phyloP scores from a whole-genome alignment of 768 basidiomycete species.

The Melanogaster broomeanus region DNA sequence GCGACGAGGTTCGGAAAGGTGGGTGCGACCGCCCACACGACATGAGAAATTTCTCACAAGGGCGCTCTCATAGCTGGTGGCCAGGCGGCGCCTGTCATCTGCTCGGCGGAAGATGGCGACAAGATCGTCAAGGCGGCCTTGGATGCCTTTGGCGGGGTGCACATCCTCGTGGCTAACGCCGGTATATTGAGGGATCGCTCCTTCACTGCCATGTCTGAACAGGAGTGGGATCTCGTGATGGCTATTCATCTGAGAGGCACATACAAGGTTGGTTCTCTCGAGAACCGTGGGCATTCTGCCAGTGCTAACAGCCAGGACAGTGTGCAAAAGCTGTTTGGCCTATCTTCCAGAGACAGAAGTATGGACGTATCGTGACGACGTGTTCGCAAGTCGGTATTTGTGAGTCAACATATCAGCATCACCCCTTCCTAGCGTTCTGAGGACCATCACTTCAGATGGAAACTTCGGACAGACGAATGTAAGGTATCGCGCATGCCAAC shows the following conservation, averaged over 20 bases:
- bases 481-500: slow-evolving; percentile 13
- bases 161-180: slow-evolving; percentile 90
- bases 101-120: slow-evolving; percentile 91
- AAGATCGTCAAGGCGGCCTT: slow-evolving; percentile 84
- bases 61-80: slow-evolving; percentile 65
- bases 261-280: slow-evolving; percentile 61
- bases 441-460: slow-evolving; percentile 57
- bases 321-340: slow-evolving; percentile 97
- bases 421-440: neutral
- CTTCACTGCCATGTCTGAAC: slow-evolving; percentile 83
- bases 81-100: slow-evolving; percentile 79
- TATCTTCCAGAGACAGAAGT: slow-evolving; percentile 94
- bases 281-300: neutral
- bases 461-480: slow-evolving; percentile 96
- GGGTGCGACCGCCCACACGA: slow-evolving; percentile 10
- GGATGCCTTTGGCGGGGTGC: slow-evolving; percentile 85
- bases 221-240: slow-evolving; percentile 94
- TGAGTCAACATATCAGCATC: slow-evolving; percentile 40
- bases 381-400: slow-evolving; percentile 91
- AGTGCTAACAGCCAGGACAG: slow-evolving; percentile 38
- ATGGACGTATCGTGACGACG: slow-evolving; percentile 94
- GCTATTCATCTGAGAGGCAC: slow-evolving; percentile 89
- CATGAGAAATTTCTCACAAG: neutral
- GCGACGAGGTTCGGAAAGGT: slow-evolving; percentile 85
- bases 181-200: slow-evolving; percentile 94